phyloP scores from a whole-genome alignment of 192 early-diverging fungal genomes.

The Backusella australiensis region DNA sequence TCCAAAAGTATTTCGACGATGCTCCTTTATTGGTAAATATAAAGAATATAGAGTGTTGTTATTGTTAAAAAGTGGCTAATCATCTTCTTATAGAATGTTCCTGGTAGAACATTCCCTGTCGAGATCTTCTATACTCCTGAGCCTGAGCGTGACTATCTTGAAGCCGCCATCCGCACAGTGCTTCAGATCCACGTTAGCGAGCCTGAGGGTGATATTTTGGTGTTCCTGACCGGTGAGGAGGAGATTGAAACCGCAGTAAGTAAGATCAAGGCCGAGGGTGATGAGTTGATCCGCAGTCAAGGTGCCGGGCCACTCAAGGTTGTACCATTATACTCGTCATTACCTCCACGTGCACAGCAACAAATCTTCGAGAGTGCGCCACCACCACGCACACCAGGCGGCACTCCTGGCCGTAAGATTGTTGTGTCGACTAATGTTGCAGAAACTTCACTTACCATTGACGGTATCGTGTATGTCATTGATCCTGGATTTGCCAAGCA shows the following conservation, averaged over 20 bases:
- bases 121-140: slow-evolving; percentile 97
- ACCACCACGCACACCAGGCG: slow-evolving; percentile 68
- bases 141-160: slow-evolving; percentile 97
- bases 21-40: slow-evolving; percentile 81
- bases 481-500: slow-evolving; percentile 99
- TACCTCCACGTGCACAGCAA: slow-evolving; percentile 90
- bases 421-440: slow-evolving; percentile 98
- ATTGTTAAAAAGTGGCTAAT: neutral
- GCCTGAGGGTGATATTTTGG: slow-evolving; percentile 92
- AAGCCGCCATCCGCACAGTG: slow-evolving; percentile 93
- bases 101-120: slow-evolving; percentile 98
- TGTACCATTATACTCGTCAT: slow-evolving; percentile 87
- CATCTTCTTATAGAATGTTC: slow-evolving; percentile 57
- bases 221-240: slow-evolving; percentile 98
- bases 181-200: slow-evolving; percentile 94
- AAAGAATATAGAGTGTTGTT: too few species aligned
- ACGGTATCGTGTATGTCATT: slow-evolving; percentile 98
- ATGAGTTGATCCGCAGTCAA: slow-evolving; percentile 61
- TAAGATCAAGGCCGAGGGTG: slow-evolving; percentile 75
- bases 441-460: slow-evolving; percentile 97
- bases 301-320: slow-evolving; percentile 80
- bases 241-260: slow-evolving; percentile 97
- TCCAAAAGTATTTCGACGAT: slow-evolving; percentile 97
- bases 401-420: slow-evolving; percentile 92
- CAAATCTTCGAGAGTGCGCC: slow-evolving; percentile 93